Evolutionary conservation across 306 rosid genomes (phyloP), one percentile per base, ranked within the genome.

Genomic region (Lithocarpus polystachyus): DNA sequence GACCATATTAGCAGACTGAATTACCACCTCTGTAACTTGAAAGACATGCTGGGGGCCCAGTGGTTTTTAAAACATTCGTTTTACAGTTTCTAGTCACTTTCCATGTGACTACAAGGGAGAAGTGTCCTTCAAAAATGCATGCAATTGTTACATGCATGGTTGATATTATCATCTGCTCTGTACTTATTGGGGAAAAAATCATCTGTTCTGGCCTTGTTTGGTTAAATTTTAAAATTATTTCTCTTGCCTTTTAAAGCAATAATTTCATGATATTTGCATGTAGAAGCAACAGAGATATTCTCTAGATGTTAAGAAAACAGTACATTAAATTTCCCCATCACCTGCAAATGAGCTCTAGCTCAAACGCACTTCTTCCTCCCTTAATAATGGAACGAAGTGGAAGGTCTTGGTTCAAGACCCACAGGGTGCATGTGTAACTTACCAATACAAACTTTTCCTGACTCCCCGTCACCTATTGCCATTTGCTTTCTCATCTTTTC

Each of bases 401-500:
- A 48, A 48, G 14, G 53, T 48, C 17, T 12, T 48, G 53, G 53
- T 48, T 48, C 53, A 48, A 48, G 53, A 48, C 17, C 53, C 53
- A 48, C 4, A 13, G 1, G 53, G 17, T 3, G 53, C 53, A 48
- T 48, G 53, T 48, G 53, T 48, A 48, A 48, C 15, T 10, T 48
- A 48, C 53, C 53, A 48, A 12, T 48, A 48, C 12, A 48, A 48
- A 48, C 14, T 40, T 40, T 40, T 40, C 45, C 0, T 2, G 5
- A 48, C 15, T 48, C 53, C 13, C 12, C 56, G 35, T 23, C 64
- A 56, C 73, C 75, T 75, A 3, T 23, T 70, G 35, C 59, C 31
- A 60, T 73, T 75, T 33, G 4, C 68, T 60, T 53, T 84, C 64
- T 77, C 40, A 26, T 78, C 61, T 70, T 61, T 80, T 72, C 15